A percentile compares a stretch with the other conserved stretches of the same genome.
Evolutionary conservation across 345 rosid species (phyloP).

Genomic region (Citrus medica): DNA sequence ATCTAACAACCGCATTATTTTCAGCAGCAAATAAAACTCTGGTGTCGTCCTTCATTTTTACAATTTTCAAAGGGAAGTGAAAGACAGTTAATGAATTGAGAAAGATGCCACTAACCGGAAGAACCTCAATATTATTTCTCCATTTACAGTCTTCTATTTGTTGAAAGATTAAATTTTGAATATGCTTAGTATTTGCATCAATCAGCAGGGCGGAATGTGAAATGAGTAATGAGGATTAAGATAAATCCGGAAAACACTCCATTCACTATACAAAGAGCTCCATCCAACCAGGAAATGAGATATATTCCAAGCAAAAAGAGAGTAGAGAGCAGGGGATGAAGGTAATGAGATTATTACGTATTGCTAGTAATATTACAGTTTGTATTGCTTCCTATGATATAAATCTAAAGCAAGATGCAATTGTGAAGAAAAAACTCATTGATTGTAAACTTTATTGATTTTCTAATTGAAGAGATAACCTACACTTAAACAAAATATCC

Average conservation of each 20-base stretch:
- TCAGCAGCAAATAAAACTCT: background rate
- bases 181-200: background rate
- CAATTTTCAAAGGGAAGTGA: background rate
- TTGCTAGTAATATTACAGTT: background rate
- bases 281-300: background rate
- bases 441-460: constrained; percentile 4
- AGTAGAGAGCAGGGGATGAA: no score
- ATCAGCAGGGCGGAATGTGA: background rate
- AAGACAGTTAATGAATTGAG: background rate
- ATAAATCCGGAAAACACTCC: background rate
- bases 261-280: background rate
- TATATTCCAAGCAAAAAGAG: no score
- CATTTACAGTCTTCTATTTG: background rate
- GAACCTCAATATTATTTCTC: background rate
- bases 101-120: background rate
- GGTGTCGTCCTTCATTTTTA: no score
- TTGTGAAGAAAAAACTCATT: background rate
- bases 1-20: background rate
- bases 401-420: background rate
- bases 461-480: background rate
- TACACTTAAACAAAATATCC: background rate
- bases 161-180: background rate
- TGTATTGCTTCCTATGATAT: background rate
- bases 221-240: background rate
- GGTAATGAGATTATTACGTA: no score